These are phyloP conservation scores for Chalciporus sphaerocephalus DNA, from an alignment of 768 basidiomycete species.

Conservation along the genomic window DNA sequence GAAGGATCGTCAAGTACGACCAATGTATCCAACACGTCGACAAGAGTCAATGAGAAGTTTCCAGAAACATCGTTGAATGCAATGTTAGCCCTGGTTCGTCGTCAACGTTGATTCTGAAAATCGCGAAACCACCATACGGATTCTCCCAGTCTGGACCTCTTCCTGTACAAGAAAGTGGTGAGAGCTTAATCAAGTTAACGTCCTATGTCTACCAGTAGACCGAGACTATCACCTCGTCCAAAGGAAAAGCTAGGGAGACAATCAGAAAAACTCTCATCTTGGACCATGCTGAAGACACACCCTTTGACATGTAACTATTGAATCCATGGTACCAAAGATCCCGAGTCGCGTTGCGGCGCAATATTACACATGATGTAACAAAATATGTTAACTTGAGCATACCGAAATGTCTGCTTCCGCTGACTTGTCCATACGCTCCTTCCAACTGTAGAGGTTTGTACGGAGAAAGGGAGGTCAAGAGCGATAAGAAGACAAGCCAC, in stretches of 20 bases:
- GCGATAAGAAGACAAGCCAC: conserved; percentile 37
- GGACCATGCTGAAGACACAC: conserved; percentile 35
- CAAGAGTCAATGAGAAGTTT: conserved; percentile 82
- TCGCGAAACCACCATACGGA: conserved; percentile 50
- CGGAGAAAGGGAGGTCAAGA: conserved; percentile 28
- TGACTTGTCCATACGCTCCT: conserved; percentile 50
- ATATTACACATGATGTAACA: conserved; percentile 1
- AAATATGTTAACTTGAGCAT: conserved; percentile 16
- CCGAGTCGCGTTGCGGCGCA: conserved; percentile 59
- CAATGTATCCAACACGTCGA: conserved; percentile 83
- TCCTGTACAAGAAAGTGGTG: conserved; percentile 81
- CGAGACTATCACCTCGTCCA: conserved; percentile 63
- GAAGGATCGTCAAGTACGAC: conserved; percentile 78
- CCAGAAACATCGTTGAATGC: conserved; percentile 91
- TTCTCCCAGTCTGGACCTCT: conserved; percentile 84
- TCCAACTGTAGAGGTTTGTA: conserved; percentile 14
- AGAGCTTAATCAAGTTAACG: conserved; percentile 49
- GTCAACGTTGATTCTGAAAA: conserved; percentile 11
- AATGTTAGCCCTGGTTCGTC: conserved; percentile 52
- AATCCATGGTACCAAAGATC: conserved; percentile 91
- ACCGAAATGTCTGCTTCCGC: conserved; percentile 57
- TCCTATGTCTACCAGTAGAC: conserved; percentile 2
- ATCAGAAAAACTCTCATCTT: conserved; percentile 18
- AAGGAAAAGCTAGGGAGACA: conserved; percentile 63
- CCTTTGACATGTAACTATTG: conserved; percentile 80